A percentile compares a stretch with the other conserved stretches of the same genome.
Conservation (phyloP, 2,329 filamentous ascomycete species). For the Leptoxyphium fumago region DNA sequence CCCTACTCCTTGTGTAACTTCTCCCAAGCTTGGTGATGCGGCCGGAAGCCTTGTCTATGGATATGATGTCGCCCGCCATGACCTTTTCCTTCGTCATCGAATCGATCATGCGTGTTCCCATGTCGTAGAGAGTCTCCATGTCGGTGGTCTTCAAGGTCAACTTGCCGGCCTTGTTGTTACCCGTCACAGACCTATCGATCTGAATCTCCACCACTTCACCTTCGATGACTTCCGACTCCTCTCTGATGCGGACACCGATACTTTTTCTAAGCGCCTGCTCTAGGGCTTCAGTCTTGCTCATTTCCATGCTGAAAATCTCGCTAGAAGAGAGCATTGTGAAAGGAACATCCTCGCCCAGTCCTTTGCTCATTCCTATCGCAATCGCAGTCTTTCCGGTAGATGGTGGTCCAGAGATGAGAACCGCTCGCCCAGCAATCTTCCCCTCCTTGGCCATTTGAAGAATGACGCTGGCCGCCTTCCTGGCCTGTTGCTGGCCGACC, state of each 20-base stretch:
- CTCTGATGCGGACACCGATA: conserved; percentile 94
- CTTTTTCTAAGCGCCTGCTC: conserved; percentile 98
- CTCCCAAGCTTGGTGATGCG: conserved; percentile 96
- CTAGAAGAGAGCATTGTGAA: conserved; percentile 93
- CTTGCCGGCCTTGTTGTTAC: conserved; percentile 93
- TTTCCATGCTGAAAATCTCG: conserved; percentile 96
- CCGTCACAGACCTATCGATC: conserved; percentile 91
- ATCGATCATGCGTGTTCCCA: conserved; percentile 99
- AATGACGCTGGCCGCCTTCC: conserved; percentile 91
- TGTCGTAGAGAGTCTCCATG: conserved; percentile 99
- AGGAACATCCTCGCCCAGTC: conserved; percentile 81
- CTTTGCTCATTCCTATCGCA: conserved; percentile 97
- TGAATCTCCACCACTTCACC: conserved; percentile 98
- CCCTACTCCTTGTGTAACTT: conserved; percentile 84
- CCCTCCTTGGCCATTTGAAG: conserved; percentile 98
- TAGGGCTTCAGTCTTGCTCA: conserved; percentile 97
- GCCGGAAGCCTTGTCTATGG: conserved; percentile 94
- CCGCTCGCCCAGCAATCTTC: conserved; percentile 90
- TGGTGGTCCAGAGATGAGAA: conserved; percentile 87
- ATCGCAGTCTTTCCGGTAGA: conserved; percentile 98
- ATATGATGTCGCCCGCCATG: conserved; percentile 96
- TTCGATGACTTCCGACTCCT: conserved; percentile 98
- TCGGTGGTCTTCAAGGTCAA: conserved; percentile 98
- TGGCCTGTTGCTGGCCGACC: conserved; percentile 89
- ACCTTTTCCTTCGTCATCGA: conserved; percentile 99